These are phyloP conservation scores for Podospora pseudopauciseta DNA, from an alignment of 495 filamentous ascomycete species.

Conservation along the genomic window DNA sequence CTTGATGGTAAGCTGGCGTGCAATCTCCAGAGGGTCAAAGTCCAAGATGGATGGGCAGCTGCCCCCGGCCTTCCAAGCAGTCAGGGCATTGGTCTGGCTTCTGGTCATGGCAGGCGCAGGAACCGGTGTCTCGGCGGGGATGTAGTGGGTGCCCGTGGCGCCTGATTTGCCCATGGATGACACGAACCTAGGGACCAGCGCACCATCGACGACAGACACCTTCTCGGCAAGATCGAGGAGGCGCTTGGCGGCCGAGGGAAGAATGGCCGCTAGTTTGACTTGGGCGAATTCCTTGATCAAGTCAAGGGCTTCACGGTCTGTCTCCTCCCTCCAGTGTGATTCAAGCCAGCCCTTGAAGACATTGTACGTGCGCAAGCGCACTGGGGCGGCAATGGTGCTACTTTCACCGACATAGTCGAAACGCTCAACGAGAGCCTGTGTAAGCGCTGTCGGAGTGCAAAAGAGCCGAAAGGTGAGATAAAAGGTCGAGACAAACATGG, in stretches of 20 bases:
- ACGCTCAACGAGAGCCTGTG: conserved; percentile 75
- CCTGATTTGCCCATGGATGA: conserved; percentile 87
- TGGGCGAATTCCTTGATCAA: conserved; percentile 77
- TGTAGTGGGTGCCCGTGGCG: conserved; percentile 63
- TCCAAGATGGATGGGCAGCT: conserved; percentile 73
- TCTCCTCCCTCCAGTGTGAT: conserved; percentile 84
- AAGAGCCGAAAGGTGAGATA: conserved; percentile 97
- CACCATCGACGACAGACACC: conserved; percentile 70
- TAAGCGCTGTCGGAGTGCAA: conserved; percentile 74
- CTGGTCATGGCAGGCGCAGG: conserved; percentile 68
- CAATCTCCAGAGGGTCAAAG: conserved; percentile 89
- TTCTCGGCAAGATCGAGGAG: conserved; percentile 75
- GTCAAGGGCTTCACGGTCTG: conserved; percentile 69
- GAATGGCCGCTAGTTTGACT: conserved; percentile 58
- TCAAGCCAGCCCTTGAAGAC: conserved; percentile 97
- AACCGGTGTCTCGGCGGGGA: conserved; percentile 65
- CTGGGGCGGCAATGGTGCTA: conserved; percentile 66
- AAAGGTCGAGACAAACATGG: conserved; percentile 89
- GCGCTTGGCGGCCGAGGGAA: conserved; percentile 76
- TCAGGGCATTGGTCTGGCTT: conserved; percentile 70
- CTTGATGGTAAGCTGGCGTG: conserved; percentile 89
- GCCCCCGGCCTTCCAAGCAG: conserved; percentile 69
- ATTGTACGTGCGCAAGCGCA: conserved; percentile 91
- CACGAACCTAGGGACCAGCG: conserved; percentile 78
- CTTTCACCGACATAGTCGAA: conserved; percentile 88